Evolutionary conservation across 2,329 filamentous ascomycete genomes (phyloP).

Genomic region (Paecilomyces dactylethromorphus): DNA sequence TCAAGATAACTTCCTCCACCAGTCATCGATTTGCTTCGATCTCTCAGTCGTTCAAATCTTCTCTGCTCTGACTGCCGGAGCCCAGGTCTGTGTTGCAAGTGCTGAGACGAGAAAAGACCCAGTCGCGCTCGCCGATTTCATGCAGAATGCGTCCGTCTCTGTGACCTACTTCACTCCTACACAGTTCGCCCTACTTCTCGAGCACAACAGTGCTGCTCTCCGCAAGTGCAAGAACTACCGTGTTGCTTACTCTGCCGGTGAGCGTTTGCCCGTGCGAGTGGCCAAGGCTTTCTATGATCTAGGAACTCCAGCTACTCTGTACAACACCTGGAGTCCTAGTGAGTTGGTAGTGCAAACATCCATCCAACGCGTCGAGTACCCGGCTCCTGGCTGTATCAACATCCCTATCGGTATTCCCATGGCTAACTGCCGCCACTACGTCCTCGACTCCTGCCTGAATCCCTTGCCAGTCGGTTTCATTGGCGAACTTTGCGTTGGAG

Average conservation of each 20-base stretch:
- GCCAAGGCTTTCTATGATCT: conserved; percentile 21
- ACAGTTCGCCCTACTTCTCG: conserved; percentile 12
- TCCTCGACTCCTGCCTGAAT: conserved; percentile 32
- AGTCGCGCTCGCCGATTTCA: conserved; percentile 11
- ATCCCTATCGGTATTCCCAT: conserved; percentile 18
- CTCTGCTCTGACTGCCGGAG: conserved; percentile 12
- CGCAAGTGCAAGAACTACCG: conserved; percentile 9
- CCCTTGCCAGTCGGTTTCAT: conserved; percentile 31
- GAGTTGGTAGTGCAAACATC: conserved; percentile 11
- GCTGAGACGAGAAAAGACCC: conserved; percentile 11
- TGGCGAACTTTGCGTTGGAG: conserved; percentile 37
- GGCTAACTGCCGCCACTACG: conserved; percentile 28
- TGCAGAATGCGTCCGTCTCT: conserved; percentile 9
- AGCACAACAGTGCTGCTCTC: conserved; percentile 10
- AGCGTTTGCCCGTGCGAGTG: conserved; percentile 38
- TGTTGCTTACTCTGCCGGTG: conserved; percentile 11
- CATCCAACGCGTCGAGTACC: conserved; percentile 28
- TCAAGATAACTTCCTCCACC: conserved; percentile 10
- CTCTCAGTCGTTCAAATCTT: conserved; percentile 14
- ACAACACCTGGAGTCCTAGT: conserved; percentile 14
- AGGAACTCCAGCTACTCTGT: conserved; percentile 8
- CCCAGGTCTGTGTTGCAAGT: conserved; percentile 11
- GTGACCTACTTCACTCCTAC: conserved; percentile 16
- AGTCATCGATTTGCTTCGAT: conserved; percentile 11
- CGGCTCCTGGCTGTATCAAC: conserved; percentile 52